Evolutionary conservation across 257 asterid genomes (phyloP).

Genomic region (Echites panduratus): DNA sequence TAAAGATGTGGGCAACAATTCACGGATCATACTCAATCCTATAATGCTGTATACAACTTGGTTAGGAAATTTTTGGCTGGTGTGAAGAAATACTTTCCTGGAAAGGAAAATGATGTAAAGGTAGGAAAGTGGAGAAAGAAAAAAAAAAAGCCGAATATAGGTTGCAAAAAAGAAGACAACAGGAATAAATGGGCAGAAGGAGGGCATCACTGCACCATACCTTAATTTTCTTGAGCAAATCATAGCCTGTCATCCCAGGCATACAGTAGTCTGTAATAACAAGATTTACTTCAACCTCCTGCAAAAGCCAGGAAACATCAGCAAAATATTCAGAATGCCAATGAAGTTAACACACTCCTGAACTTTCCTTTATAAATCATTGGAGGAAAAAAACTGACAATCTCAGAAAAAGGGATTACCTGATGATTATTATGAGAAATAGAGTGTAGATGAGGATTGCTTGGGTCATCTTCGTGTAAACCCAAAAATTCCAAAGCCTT

Average conservation of each 20-base stretch:
- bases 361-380: not conserved
- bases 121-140: constrained; percentile 4
- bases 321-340: constrained; percentile 1
- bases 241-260: constrained; percentile 53
- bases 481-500: constrained; percentile 61
- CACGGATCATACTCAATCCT: constrained; percentile 23
- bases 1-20: constrained; percentile 25
- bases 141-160: constrained; percentile 1
- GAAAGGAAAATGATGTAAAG: constrained; percentile 20
- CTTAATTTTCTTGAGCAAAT: constrained; percentile 46
- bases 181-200: not conserved
- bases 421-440: constrained; percentile 35
- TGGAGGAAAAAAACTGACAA: constrained; percentile 6
- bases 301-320: constrained; percentile 5
- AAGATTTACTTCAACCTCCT: constrained; percentile 34
- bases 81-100: constrained; percentile 11
- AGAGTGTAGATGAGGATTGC: constrained; percentile 25
- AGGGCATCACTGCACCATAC: constrained; percentile 19
- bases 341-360: not conserved
- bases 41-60: constrained; percentile 1
- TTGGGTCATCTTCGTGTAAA: constrained; percentile 28
- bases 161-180: constrained; percentile 2
- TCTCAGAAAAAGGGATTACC: constrained; percentile 22
- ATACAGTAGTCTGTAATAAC: constrained; percentile 43
- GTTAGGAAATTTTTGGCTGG: constrained; percentile 8